phyloP scores from a whole-genome alignment of 331 rosid species.

The Quercus phellos region DNA sequence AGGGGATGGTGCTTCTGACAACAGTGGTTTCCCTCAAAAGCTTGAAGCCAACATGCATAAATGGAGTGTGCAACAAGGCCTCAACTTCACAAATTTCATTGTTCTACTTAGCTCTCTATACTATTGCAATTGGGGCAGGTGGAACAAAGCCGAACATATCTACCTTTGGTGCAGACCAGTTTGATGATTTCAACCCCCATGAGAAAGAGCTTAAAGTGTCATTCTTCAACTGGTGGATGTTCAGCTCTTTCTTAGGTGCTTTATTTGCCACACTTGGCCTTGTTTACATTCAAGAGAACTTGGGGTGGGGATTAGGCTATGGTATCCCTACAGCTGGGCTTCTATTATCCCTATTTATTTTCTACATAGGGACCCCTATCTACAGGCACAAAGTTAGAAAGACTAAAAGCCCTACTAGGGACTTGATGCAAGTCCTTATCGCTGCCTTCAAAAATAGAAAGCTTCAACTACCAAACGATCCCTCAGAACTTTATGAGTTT shows the following conservation, averaged over 20 bases:
- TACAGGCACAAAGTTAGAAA: constrained; percentile 76
- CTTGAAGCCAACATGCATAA: constrained; percentile 59
- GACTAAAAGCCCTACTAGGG: constrained; percentile 49
- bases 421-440: constrained; percentile 51
- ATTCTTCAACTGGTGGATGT: constrained; percentile 99
- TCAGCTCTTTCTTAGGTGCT: constrained; percentile 83
- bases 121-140: constrained; percentile 76
- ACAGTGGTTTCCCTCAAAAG: constrained; percentile 75
- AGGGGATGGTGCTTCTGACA: constrained; percentile 91
- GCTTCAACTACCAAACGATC: constrained; percentile 47
- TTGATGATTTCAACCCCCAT: constrained; percentile 67
- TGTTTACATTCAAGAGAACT: constrained; percentile 83
- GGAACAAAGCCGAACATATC: constrained; percentile 94
- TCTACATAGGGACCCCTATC: constrained; percentile 70
- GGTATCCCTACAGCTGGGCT: constrained; percentile 83
- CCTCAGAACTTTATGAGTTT: constrained; percentile 59
- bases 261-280: constrained; percentile 70
- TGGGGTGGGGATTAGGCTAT: constrained; percentile 96
- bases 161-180: constrained; percentile 96
- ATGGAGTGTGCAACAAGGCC: constrained; percentile 81
- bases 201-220: constrained; percentile 77
- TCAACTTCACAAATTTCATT: constrained; percentile 59
- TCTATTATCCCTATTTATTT: constrained; percentile 52
- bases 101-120: constrained; percentile 80
- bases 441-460: constrained; percentile 58